Evolutionary conservation across 1,284 basidiomycete species (phyloP), one percentile per base, ranked within the genome.

Genomic region (Anthracocystis panici-leucophaei): DNA sequence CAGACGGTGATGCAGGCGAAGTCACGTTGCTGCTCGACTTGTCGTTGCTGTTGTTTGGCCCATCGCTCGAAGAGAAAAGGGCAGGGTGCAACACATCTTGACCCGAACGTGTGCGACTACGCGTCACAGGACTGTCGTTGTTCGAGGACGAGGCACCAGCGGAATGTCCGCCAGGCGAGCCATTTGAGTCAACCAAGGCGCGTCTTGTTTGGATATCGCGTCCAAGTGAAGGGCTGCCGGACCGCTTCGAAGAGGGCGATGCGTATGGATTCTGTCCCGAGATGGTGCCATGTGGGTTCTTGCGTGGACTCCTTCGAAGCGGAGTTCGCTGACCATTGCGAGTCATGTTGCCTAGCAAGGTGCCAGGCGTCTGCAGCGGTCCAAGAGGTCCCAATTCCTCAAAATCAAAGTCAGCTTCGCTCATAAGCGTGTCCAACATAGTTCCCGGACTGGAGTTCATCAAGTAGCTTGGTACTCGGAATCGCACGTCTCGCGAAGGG

Each of bases 391-490:
- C 65, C 5, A 75, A 59, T 54, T 77, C 77, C 42, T 78, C 74
- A 52, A 82, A 79, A 51, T 82, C 78, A 40, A 79, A 68, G 55
- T 80, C 77, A 23, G 76, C 73, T 35, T 82, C 81, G 61, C 69
- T 75, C 74, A 84, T 68, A 23, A 84, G 66, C 40, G 77, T 75
- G 49, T 82, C 68, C 27, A 84, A 57, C 63, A 82, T 81, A 14
- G 82, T 82, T 18, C 70, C 75, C 0, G 83, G 83, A 35, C 79
- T 82, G 31, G 83, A 84, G 45, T 80, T 69, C 59, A 84, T 70
- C 31, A 82, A 33, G 54, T 79, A 75, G 35, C 67, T 71, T 1
- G 82, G 72, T n/a, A 79, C 69, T 23, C 79, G 74, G 65, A 80
- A 82, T 6, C 71, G 65, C 0, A 68, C 49, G 21, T 74, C 75